A percentile compares a stretch with the other conserved stretches of the same genome.
These are phyloP conservation scores for Acidiella bohemica DNA, from an alignment of 495 filamentous ascomycete species.

Conservation along the genomic window DNA sequence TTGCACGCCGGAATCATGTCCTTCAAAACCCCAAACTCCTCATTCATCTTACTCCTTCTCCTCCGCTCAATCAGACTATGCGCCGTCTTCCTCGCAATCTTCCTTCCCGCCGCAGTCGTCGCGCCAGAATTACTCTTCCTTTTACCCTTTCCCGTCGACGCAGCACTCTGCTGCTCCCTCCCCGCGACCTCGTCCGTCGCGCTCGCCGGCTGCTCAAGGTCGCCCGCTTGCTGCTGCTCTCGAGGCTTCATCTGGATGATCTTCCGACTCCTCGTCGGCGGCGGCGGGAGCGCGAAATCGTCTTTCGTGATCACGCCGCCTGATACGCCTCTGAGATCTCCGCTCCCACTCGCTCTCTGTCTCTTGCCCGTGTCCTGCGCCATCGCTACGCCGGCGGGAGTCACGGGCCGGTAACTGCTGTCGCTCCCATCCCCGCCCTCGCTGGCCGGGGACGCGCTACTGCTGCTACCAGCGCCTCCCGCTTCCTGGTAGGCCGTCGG, in stretches of 20 bases:
- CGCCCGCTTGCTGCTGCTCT: conserved; percentile 24
- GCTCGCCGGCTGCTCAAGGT: neutral
- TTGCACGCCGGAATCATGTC: conserved; percentile 88
- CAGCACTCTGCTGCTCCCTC: conserved; percentile 13
- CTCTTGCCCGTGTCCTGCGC: conserved; percentile 46
- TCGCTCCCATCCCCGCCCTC: conserved; percentile 30
- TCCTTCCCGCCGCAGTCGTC: conserved; percentile 69
- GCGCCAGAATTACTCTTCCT: conserved; percentile 58
- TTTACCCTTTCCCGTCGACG: conserved; percentile 26
- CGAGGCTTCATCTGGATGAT: conserved; percentile 96
- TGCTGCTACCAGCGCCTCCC: conserved; percentile 26
- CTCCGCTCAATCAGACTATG: conserved; percentile 90
- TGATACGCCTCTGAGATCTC: no score
- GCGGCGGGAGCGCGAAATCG: conserved; percentile 71
- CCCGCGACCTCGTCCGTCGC: conserved; percentile 18
- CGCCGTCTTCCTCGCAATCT: conserved; percentile 91
- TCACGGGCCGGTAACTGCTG: conserved; percentile 39
- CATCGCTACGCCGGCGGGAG: conserved; percentile 45
- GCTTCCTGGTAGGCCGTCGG: conserved; percentile 55
- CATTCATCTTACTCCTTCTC: conserved; percentile 94
- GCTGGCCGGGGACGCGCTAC: conserved; percentile 33
- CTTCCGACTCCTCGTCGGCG: conserved; percentile 80
- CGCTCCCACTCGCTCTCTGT: conserved; percentile 35
- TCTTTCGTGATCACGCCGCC: conserved; percentile 29
- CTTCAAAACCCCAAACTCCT: conserved; percentile 89